Base-by-base conservation (phyloP, 2,329 filamentous ascomycete species). In the Decorospora gaudefroyi region DNA sequence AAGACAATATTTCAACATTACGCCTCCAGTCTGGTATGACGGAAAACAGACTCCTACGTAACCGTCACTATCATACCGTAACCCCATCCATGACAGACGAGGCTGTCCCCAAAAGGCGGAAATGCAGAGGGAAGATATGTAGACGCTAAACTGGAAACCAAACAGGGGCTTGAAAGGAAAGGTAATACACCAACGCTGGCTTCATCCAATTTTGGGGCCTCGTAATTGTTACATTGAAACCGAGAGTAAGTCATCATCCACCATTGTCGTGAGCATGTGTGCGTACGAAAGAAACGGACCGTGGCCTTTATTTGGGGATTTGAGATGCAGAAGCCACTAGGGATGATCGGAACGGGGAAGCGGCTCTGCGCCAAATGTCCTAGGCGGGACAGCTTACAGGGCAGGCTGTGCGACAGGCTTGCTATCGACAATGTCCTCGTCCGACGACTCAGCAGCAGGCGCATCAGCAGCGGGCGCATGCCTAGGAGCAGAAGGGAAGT, bases 181-280 rank as follows among this genome's bases (percentile, higher is more conserved):
- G 54, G 44, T 51, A 47, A 57, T 61, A 54, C 56, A 62, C 51
- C 46, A 47, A 36, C 47, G 49, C 44, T 38, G 51, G 33, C 23
- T 42, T 40, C 44, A 49, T 49, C 37, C 64, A 67, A 63, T 67
- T 63, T 67, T 49, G 46, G n/a, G 50, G 54, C 43, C 57, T 54
- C 51, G 51, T 54, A 13, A 47, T 51, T 47, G 36, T 59, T 40
- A 46, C 53, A 21, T 51, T 46, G 51, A 49, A 34, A 52, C 42
- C 44, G 49, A 48, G 42, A 48, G 34, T 55, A 42, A 40, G 22
- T 64, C 54, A 46, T 64, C 52, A 53, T 52, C 45, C 49, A 49
- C 59, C 30, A 37, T 54, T 51, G 47, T 61, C 53, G 40, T 62
- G 37, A 60, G 41, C 42, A 45, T 53, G 48, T 42, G 38, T 50